Evolutionary conservation across 257 asterid genomes (phyloP), one percentile per base, ranked within the genome.

Genomic region (Verbena officinalis): DNA sequence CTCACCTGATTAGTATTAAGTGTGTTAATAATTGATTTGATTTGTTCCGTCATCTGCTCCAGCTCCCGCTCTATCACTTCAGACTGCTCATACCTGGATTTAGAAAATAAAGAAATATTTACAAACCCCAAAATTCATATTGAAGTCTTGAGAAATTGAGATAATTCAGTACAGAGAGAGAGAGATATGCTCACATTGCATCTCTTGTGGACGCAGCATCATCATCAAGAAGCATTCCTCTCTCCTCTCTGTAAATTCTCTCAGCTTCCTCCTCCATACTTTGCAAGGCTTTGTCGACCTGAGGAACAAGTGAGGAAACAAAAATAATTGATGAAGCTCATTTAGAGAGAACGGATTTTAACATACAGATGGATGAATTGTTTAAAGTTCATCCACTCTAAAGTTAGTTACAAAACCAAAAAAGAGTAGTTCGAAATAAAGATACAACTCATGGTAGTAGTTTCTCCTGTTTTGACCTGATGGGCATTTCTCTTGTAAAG

Each of bases 201-300:
- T 94, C 97, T 78, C 97, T 78, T 53, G 96, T 84, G 19, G 89
- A 82, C 55, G 97, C 95, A 78, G 95, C 95, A 76, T 90, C 99
- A 57, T 90, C 99, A 71, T 86, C 97, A 66, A 86, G 91, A 79
- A 94, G 91, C 65, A 77, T 39, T 52, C 88, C 95, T 15, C 81
- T 91, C 70, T 90, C 96, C 64, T 94, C 92, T 76, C 84, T 84
- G 79, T 88, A 94, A 65, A 90, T 83, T 23, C 80, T 80, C 54
- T 86, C 96, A 62, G 97, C 97, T 83, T 90, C 97, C 59, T 78
- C 89, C 77, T 88, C 97, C 86, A 94, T 84, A 64, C 95, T 94
- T 69, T 74, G 89, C 91, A 94, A 76, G 59, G 95, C 96, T 74
- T 88, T 90, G 77, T 90, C 96, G 75, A 90, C 97, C 98, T 92